Evolutionary conservation across 2,329 filamentous ascomycete species (phyloP), one percentile per base, ranked within the genome.

Genomic region (Orbilia blumenaviensis): DNA sequence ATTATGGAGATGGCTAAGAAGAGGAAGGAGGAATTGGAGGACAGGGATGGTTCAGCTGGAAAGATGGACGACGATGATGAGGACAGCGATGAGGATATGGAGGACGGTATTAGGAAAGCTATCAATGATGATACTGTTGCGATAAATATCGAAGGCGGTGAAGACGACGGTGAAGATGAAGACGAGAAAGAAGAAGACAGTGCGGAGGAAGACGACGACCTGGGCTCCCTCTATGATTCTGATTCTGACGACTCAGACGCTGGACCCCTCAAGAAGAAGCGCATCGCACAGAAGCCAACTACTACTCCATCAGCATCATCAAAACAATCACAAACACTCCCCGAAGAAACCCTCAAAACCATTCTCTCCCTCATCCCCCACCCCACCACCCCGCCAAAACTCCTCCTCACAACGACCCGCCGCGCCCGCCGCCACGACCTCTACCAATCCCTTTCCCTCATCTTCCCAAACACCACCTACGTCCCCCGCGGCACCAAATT

Each of bases 401-500:
- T 98, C 78, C 89, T 99, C 41, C 88, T 99, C 81, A 99, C 95
- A 0, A 98, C 95, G 6, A 92, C 90, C 10, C 86, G 97, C 80
- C 94, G 97, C 84, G 93, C 92, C 10, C 94, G 91, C 0, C 88
- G 98, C 10, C 94, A 99, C 85, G 84, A 90, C 77, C 89, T 96
- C 85, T 94, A 93, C 56, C 84, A 91, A 73, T 86, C 93, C 42
- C 87, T 98, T 75, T 92, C 90, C 76, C 87, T 88, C 8, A 85
- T 98, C 75, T 96, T 98, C 84, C 94, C 95, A 69, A 90, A 91
- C 82, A 87, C 86, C 80, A 86, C 85, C 48, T 97, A 98, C 84
- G 91, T 99, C 79, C 92, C 90, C 1, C 91, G 95, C 72, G 89
- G 89, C 7, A 90, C 97, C 86, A 96, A 96, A 82, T 98, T 97